These are phyloP conservation scores for Infundibulicybe gibba DNA, from an alignment of 768 basidiomycete genomes.

Conservation along the genomic window DNA sequence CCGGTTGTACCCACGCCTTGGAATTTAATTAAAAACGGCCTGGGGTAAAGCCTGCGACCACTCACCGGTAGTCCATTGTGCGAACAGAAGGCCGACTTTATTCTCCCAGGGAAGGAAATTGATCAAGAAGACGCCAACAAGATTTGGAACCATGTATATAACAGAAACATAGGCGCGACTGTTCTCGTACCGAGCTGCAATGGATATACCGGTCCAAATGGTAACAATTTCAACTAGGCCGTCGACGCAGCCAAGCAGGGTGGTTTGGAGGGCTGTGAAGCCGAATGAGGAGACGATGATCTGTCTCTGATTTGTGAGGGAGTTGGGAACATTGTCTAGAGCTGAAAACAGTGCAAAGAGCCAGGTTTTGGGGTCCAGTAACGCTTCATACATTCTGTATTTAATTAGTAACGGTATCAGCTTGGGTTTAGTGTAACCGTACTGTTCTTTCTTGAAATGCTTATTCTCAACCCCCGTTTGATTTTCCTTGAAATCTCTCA, in stretches of 20 bases:
- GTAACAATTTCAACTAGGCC: slow-evolving; percentile 66
- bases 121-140: slow-evolving; percentile 60
- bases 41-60: background rate
- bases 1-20: slow-evolving; percentile 25
- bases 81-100: slow-evolving; percentile 62
- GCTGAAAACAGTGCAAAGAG: slow-evolving; percentile 68
- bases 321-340: slow-evolving; percentile 62
- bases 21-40: background rate
- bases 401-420: too few relatives aligned
- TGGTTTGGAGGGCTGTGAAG: slow-evolving; percentile 60
- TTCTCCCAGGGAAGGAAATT: slow-evolving; percentile 63
- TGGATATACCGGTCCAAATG: slow-evolving; percentile 60
- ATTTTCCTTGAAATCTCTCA: slow-evolving; percentile 41
- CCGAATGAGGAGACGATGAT: slow-evolving; percentile 69
- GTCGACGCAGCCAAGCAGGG: slow-evolving; percentile 64
- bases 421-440: slow-evolving; percentile 15
- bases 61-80: slow-evolving; percentile 49
- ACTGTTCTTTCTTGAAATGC: slow-evolving; percentile 78
- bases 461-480: slow-evolving; percentile 85
- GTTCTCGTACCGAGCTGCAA: slow-evolving; percentile 55
- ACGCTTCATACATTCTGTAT: slow-evolving; percentile 62
- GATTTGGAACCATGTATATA: slow-evolving; percentile 61
- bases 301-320: slow-evolving; percentile 56
- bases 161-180: slow-evolving; percentile 60
- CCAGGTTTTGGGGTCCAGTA: slow-evolving; percentile 72